Percentiles rank a stretch among this genome's conserved stretches.
phyloP scores from a whole-genome alignment of 2,329 filamentous ascomycete species.

The Cladosporium cucumerinum region DNA sequence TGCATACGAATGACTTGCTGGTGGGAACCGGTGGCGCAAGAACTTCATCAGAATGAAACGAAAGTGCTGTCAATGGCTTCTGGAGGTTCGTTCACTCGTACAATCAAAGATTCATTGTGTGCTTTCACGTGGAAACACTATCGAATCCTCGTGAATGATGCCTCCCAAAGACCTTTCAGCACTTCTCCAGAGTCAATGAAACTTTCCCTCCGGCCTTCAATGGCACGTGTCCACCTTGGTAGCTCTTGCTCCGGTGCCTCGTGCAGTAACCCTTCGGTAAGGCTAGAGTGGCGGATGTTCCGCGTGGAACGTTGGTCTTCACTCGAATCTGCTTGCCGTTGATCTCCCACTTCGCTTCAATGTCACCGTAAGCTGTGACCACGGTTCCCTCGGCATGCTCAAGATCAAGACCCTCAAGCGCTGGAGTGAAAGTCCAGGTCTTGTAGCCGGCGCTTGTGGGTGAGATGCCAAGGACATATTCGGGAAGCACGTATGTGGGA shows the following conservation, averaged over 20 bases:
- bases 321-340: not conserved
- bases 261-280: slow-evolving; percentile 7
- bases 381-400: slow-evolving; percentile 27
- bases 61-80: not conserved
- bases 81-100: not conserved
- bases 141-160: not conserved
- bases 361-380: slow-evolving; percentile 28
- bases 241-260: slow-evolving; percentile 1
- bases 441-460: slow-evolving; percentile 27
- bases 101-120: not conserved
- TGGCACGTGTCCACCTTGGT: not conserved
- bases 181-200: not conserved
- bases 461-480: slow-evolving; percentile 34
- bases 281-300: not conserved
- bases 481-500: slow-evolving; percentile 45
- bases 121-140: not conserved
- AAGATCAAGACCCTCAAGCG: slow-evolving; percentile 30
- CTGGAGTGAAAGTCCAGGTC: slow-evolving; percentile 32
- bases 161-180: not conserved
- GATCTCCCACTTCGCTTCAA: slow-evolving; percentile 26
- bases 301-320: slow-evolving; percentile 1
- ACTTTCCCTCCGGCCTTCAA: not conserved
- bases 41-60: not conserved
- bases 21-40: not conserved
- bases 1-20: not conserved